Evolutionary conservation across 116 monocot species (phyloP), one percentile per base, ranked within the genome.

Genomic region (Trichopus zeylanicus): DNA sequence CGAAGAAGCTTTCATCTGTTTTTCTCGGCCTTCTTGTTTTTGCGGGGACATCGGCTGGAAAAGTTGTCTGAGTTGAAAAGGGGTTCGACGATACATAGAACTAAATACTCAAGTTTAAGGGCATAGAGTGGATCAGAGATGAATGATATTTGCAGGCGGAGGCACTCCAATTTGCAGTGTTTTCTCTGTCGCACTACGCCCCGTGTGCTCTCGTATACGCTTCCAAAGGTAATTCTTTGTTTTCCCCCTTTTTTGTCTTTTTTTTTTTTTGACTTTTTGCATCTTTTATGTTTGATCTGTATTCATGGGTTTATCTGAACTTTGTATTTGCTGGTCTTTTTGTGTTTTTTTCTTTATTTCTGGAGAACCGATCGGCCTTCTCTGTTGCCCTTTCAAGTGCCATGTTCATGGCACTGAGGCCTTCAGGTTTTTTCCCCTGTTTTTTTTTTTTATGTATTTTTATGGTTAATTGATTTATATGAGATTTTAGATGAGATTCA

Each of bases 111-210:
- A n/a, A n/a, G n/a, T n/a, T 35, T 22, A 13, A 46, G 46, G 46
- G 2, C 5, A 16, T 46, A 46, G 46, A 16, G 3, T 46, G 46
- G 15, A 13, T 7, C 15, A 46, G 46, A 46, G 46, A 15, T 7
- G 15, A 13, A 13, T 2, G 18, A 18, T 46, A 18, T 3, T 60
- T 38, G 27, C 13, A 18, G 38, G 60, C 42, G 38, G 15, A 60
- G 54, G 35, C 60, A 53, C 26, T 68, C 86, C 20, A 86, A 86
- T 75, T 42, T 86, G 16, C 67, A 72, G 67, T 53, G 57, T 52
- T 86, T 86, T 21, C 75, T 86, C 31, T 26, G 57, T 29, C 58
- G 61, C 24, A 74, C 69, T 5, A 75, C 81, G 0, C 81, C 78
- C 1, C 78, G 62, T 10, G 74, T 85, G 38, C 49, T 66, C 4